Base-by-base conservation (phyloP, 495 filamentous ascomycete genomes). In the Tuber umbilicatum region DNA sequence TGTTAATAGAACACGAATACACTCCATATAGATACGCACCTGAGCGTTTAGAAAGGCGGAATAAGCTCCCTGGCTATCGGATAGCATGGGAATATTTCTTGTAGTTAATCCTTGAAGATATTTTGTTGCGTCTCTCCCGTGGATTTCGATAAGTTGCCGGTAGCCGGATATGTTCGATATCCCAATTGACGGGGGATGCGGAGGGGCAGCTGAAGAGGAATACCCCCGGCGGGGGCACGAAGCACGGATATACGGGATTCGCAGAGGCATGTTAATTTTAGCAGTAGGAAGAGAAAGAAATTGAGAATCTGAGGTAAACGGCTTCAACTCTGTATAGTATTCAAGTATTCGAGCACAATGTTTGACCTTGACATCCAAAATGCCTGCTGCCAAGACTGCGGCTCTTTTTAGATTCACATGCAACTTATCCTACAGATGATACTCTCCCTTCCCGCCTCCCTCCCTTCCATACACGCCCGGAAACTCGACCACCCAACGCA, bases 31-130 rank as follows among this genome's bases (percentile, higher is more conserved):
- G 14, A 27, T 35, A 9, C 35, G 35, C 10, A 69, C 76, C 43
- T 79, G 70, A 31, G 93, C 93, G 78, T 90, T 97, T 19, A 99
- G 87, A 81, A 99, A 97, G 2, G 89, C 92, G 37, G 88, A 85
- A 84, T 96, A 97, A 82, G 89, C 89, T 23, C 89, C 89, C 74
- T 83, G 16, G 70, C 84, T 69, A 0, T 76, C 80, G 73, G 75
- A 80, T 81, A 78, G 40, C 21, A 14, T 83, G 76, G 75, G 85
- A 79, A 97, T 88, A 78, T 94, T 91, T 74, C 89, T 87, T 0
- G 94, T 97, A 68, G 93, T 89, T 69, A 95, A 86, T 73, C 94
- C 94, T 84, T 97, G 94, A 19, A 99, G 89, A 85, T 91, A 97
- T 60, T 90, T 89, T 12, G 91, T 85, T 55, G 92, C 90, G 82